A percentile compares a stretch with the other conserved stretches of the same genome.
phyloP scores from a whole-genome alignment of 1,284 basidiomycete genomes.

The Trichosporon sp. region DNA sequence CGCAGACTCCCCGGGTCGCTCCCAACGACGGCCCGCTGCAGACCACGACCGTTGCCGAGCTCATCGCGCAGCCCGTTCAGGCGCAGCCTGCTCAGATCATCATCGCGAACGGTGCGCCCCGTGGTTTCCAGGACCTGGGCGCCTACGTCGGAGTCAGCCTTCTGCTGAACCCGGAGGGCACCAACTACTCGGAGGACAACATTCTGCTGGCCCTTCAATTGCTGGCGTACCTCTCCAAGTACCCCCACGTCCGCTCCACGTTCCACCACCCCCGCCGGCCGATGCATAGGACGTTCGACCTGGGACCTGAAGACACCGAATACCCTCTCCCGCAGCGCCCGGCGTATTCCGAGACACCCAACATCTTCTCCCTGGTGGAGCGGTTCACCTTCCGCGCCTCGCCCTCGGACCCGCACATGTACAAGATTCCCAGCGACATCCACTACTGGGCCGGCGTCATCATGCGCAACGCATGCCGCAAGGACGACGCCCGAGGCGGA shows the following conservation, averaged over 20 bases:
- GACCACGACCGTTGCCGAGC: conserved; percentile 17
- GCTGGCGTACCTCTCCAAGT: conserved; percentile 94
- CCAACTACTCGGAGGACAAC: conserved; percentile 82
- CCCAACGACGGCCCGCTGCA: conserved; percentile 21
- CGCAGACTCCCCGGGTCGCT: conserved; percentile 34
- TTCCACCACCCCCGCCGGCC: conserved; percentile 76
- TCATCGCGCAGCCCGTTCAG: conserved; percentile 18
- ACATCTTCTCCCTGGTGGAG: conserved; percentile 94
- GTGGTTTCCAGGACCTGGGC: conserved; percentile 48
- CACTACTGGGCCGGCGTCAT: conserved; percentile 99
- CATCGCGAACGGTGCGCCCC: conserved; percentile 49
- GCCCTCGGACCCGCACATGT: conserved; percentile 67
- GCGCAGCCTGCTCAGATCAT: conserved; percentile 39
- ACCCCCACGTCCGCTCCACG: conserved; percentile 93
- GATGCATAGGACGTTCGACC: conserved; percentile 49
- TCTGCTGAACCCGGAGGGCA: conserved; percentile 49
- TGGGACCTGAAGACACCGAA: conserved; percentile 27
- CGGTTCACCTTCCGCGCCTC: conserved; percentile 91
- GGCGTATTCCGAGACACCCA: conserved; percentile 56
- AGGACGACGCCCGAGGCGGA: conserved; percentile 87
- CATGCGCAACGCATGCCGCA: conserved; percentile 97
- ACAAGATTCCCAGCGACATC: conserved; percentile 79
- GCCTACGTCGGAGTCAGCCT: conserved; percentile 43
- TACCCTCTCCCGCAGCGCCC: conserved; percentile 45
- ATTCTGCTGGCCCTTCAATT: conserved; percentile 87